Evolutionary conservation across 2,329 filamentous ascomycete genomes (phyloP).

Genomic region (Neonectria punicea): DNA sequence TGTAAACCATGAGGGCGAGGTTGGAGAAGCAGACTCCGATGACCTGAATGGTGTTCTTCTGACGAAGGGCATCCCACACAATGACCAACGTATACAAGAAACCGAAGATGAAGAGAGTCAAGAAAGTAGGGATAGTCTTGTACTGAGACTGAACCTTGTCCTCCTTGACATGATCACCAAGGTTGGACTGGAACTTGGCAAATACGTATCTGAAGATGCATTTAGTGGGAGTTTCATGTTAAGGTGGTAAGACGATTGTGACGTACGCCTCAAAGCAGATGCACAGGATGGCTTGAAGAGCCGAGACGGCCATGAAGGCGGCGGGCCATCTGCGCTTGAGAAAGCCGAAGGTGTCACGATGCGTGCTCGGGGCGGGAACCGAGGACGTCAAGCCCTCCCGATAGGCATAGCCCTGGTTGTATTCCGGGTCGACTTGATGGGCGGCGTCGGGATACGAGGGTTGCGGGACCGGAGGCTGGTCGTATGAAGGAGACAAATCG

Average conservation of each 20-base stretch:
- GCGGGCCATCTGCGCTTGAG: conserved; percentile 90
- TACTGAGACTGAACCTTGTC: conserved; percentile 61
- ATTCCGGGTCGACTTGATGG: conserved; percentile 43
- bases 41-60: conserved; percentile 98
- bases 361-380: conserved; percentile 45
- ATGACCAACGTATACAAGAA: conserved; percentile 92
- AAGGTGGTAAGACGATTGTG: background rate
- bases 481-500: conserved; percentile 33
- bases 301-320: conserved; percentile 79
- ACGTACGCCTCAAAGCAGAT: conserved; percentile 88
- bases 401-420: conserved; percentile 51
- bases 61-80: conserved; percentile 90
- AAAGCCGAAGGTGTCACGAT: conserved; percentile 68
- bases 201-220: conserved; percentile 79
- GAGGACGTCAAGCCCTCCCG: conserved; percentile 51
- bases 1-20: conserved; percentile 89
- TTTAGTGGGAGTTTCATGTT: conserved; percentile 24
- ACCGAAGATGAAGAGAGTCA: conserved; percentile 96
- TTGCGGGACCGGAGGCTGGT: conserved; percentile 40
- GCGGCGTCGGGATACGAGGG: conserved; percentile 45
- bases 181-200: conserved; percentile 79
- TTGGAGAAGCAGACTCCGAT: conserved; percentile 96
- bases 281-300: conserved; percentile 81
- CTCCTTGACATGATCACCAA: conserved; percentile 55
- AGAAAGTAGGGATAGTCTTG: conserved; percentile 89